Evolutionary conservation across 768 basidiomycete genomes (phyloP).

Genomic region (Kwoniella heveanensis): DNA sequence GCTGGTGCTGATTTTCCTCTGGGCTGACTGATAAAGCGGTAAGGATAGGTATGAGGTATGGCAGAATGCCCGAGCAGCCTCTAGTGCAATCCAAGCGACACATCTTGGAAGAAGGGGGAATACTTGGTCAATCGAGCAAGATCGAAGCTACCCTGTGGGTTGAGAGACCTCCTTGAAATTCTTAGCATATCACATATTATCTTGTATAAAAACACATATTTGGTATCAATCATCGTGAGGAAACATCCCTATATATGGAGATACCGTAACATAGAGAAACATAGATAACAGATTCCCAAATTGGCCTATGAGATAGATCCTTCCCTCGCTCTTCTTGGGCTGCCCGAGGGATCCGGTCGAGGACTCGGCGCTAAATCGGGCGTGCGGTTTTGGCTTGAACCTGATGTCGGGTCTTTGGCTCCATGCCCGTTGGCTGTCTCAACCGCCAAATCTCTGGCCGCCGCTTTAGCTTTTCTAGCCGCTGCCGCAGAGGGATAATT

Average conservation of each 20-base stretch:
- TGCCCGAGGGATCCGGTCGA: constrained; percentile 6
- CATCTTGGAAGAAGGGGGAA: no score
- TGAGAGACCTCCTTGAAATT: not conserved
- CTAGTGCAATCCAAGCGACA: no score
- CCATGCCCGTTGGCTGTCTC: constrained; percentile 3
- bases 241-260: not conserved
- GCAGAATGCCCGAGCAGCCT: no score
- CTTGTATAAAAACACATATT: not conserved
- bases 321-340: constrained; percentile 11
- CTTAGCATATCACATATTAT: not conserved
- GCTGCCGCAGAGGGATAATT: constrained; percentile 20
- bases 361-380: constrained; percentile 23
- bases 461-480: constrained; percentile 19
- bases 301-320: not conserved
- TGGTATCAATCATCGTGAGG: not conserved
- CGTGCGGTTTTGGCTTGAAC: not conserved
- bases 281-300: not conserved
- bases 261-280: not conserved
- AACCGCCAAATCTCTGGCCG: constrained; percentile 14
- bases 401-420: not conserved
- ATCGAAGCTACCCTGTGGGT: not conserved
- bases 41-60: no score
- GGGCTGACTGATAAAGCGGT: no score
- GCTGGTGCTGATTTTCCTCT: no score
- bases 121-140: no score